Evolutionary conservation across 2,329 filamentous ascomycete genomes (phyloP).

Genomic region (Cladophialophora bantiana): DNA sequence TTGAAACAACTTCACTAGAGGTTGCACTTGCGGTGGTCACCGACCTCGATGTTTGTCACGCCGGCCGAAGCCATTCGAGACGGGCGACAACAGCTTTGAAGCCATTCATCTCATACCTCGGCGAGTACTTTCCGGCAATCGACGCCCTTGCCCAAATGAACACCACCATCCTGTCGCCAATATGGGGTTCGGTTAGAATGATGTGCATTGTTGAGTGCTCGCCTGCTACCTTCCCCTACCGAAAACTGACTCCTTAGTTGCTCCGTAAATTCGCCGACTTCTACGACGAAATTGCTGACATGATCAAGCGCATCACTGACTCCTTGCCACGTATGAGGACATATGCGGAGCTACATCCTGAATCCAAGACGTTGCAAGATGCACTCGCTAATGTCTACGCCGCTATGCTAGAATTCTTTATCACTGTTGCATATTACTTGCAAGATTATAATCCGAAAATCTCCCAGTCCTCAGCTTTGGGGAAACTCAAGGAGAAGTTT

Average conservation of each 20-base stretch:
- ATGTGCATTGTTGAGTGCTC: constrained; percentile 3
- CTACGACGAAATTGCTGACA: constrained; percentile 4
- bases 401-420: neutral
- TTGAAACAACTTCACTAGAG: constrained; percentile 1
- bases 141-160: neutral
- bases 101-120: neutral
- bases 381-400: neutral
- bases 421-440: neutral
- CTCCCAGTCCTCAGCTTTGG: neutral
- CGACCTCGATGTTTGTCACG: neutral
- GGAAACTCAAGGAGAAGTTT: neutral
- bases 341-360: neutral
- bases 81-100: neutral
- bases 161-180: neutral
- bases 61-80: neutral
- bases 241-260: neutral
- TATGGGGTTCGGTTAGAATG: neutral
- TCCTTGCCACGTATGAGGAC: neutral
- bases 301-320: constrained; percentile 2
- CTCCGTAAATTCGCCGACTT: neutral
- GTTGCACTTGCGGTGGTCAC: neutral
- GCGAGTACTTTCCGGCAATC: constrained; percentile 1
- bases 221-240: neutral
- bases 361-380: constrained; percentile 1
- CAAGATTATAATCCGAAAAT: neutral